Evolutionary conservation across 495 filamentous ascomycete species (phyloP).

Genomic region (Aspergillus sparsus): DNA sequence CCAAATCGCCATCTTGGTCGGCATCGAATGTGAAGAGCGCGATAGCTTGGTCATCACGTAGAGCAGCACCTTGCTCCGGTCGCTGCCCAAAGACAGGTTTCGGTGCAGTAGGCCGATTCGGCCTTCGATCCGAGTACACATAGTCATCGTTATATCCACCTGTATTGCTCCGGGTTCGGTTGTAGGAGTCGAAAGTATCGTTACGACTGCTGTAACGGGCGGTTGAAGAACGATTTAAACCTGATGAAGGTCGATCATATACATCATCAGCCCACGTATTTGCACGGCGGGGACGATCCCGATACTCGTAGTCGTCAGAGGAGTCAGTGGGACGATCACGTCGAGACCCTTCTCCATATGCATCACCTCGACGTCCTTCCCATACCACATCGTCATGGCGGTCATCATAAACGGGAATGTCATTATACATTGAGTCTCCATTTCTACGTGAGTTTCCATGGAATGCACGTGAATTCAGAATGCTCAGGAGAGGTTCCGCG

Average conservation of each 20-base stretch:
- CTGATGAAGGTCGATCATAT: conserved; percentile 67
- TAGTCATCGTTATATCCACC: conserved; percentile 57
- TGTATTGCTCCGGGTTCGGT: conserved; percentile 49
- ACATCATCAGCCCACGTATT: conserved; percentile 88
- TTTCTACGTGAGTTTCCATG: conserved; percentile 54
- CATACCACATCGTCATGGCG: conserved; percentile 88
- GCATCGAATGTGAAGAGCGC: conserved; percentile 92
- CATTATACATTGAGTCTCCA: conserved; percentile 84
- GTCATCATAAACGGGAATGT: conserved; percentile 89
- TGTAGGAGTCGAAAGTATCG: conserved; percentile 51
- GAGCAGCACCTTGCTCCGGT: conserved; percentile 50
- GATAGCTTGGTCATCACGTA: conserved; percentile 81
- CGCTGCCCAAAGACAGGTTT: conserved; percentile 79
- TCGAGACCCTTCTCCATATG: conserved; percentile 71
- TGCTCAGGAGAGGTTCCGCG: conserved; percentile 77
- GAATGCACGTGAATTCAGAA: conserved; percentile 84
- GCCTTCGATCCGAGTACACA: conserved; percentile 57
- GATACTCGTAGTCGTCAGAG: conserved; percentile 58
- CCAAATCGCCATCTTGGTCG: conserved; percentile 88
- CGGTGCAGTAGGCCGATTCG: conserved; percentile 73
- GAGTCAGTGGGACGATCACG: conserved; percentile 52
- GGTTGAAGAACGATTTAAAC: conserved; percentile 51
- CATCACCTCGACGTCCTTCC: conserved; percentile 76
- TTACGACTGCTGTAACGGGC: conserved; percentile 42
- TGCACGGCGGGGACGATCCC: conserved; percentile 65